Evolutionary conservation across 257 asterid species (phyloP), one percentile per base, ranked within the genome.

Genomic region (Penstemon barbatus): DNA sequence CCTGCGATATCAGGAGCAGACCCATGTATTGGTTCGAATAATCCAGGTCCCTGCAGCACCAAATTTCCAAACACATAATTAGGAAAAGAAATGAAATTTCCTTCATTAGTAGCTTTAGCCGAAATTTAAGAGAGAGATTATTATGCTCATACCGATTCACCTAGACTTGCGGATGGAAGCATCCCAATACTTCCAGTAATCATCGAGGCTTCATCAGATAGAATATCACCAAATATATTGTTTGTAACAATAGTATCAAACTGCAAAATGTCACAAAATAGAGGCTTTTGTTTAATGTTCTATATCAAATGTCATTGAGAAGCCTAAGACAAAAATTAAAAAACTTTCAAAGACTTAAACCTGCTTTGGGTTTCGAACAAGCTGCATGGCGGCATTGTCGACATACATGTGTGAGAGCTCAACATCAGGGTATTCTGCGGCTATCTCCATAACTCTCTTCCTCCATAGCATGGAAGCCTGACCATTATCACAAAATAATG

Each of bases 1-100:
- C 99, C 97, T 51, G 97, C 99, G 37, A 94, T 91, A 82, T 94
- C 99, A 52, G 99, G 97, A 79, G 99, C 99, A 77, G 99, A 94
- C 69, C 99, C 99, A 42, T 94, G 99, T 75, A 94, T 94, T 4
- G 99, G 99, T 78, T 94, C 97, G 71, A 94, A 94, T 12, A 94
- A 70, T 66, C 99, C 99, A 61, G 99, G 99, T 71, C 99, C 99
- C 99, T 90, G 40, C 45, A 70, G 42, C 33, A 65, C 60, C 19
- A 40, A 44, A 44, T 61, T 57, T 53, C 44, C 71, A 69, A n/a
- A 52, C 15, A 38, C 6, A 56, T 33, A 73, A 41, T 46, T 12
- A 38, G 7, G 52, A 8, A 48, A 51, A 38, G 41, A 39, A 40
- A 46, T 25, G 18, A 42, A 51, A 11, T 0, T 13, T 44, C 38